Conservation (phyloP, 1,284 basidiomycete species). For the Ceratobasidium sp. region DNA sequence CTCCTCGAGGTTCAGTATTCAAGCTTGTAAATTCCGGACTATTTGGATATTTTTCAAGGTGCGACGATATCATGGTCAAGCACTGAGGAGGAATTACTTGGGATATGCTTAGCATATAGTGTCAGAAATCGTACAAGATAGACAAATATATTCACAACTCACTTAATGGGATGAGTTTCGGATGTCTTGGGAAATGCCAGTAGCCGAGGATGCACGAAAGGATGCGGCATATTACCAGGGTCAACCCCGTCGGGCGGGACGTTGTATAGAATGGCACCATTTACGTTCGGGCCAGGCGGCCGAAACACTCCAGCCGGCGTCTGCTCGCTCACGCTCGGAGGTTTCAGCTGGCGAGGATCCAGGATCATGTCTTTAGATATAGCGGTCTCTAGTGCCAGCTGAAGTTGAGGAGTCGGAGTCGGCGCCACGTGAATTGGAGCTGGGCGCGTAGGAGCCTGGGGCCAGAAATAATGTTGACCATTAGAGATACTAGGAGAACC, state of each 20-base stretch:
- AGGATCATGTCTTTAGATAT: conserved; percentile 22
- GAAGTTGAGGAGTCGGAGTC: conserved; percentile 10
- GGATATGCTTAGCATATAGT: conserved; percentile 64
- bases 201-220: background rate
- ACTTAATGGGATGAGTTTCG: conserved; percentile 87
- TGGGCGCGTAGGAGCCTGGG: background rate
- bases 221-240: conserved; percentile 7
- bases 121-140: background rate
- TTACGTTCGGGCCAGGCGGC: background rate
- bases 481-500: background rate
- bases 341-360: background rate
- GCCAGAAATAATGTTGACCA: conserved; percentile 1
- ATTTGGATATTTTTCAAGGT: conserved; percentile 37
- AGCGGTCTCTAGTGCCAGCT: conserved; percentile 31
- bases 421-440: conserved; percentile 27
- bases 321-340: background rate
- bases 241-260: background rate
- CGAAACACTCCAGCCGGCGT: background rate
- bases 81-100: conserved; percentile 47
- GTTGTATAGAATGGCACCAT: background rate
- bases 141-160: conserved; percentile 47
- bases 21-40: background rate
- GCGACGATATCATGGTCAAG: conserved; percentile 13
- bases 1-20: background rate
- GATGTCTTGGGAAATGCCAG: conserved; percentile 70